Evolutionary conservation across 2,329 filamentous ascomycete genomes (phyloP).

Genomic region (Fusarium graminum): DNA sequence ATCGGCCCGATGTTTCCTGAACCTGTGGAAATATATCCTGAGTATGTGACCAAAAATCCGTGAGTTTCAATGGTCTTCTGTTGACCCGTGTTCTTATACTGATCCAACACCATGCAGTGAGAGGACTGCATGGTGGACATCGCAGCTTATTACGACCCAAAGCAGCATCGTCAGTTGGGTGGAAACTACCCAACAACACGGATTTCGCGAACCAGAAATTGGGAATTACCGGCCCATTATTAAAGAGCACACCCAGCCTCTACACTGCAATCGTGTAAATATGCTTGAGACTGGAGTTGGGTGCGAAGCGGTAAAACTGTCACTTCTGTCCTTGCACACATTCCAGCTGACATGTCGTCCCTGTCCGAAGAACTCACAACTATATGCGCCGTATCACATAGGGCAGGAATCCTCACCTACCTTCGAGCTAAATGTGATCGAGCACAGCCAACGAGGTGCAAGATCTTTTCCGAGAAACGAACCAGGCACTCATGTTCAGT

Average conservation of each 20-base stretch:
- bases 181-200: conserved; percentile 52
- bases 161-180: too few relatives aligned
- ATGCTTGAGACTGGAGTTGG: conserved; percentile 59
- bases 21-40: too few relatives aligned
- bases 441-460: not conserved
- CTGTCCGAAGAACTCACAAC: not conserved
- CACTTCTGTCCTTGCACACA: conserved; percentile 29
- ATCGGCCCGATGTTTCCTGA: too few relatives aligned
- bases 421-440: not conserved
- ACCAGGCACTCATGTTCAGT: not conserved
- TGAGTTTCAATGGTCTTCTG: too few relatives aligned
- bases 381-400: not conserved
- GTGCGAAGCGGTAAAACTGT: conserved; percentile 53
- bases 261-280: conserved; percentile 53
- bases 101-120: too few relatives aligned
- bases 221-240: conserved; percentile 59
- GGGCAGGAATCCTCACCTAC: not conserved
- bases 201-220: conserved; percentile 56
- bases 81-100: too few relatives aligned
- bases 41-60: too few relatives aligned
- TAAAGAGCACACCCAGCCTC: conserved; percentile 54
- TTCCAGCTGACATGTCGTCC: not conserved
- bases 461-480: not conserved
- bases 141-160: too few relatives aligned
- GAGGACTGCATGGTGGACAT: too few relatives aligned